These are phyloP conservation scores for Bipolaris gigantea DNA, from an alignment of 2,329 filamentous ascomycete species.

Conservation along the genomic window DNA sequence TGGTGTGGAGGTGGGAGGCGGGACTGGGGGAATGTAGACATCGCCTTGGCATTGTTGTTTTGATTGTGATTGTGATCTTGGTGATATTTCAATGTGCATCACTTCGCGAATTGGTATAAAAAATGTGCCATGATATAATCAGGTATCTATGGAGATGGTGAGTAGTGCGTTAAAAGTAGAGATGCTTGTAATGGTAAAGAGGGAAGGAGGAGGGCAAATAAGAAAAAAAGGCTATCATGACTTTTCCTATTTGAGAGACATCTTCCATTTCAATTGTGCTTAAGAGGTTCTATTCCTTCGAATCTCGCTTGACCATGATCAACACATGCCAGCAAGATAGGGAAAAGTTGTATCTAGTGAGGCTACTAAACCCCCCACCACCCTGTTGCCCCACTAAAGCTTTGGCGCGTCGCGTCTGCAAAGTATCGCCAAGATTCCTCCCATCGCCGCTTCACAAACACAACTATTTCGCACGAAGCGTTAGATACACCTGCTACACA, in stretches of 20 bases:
- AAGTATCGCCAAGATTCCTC: not conserved
- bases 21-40: not conserved
- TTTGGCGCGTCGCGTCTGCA: constrained; percentile 15
- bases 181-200: too few relatives aligned
- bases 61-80: not conserved
- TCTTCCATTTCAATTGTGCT: too few relatives aligned
- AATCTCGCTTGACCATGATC: too few relatives aligned
- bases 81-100: not conserved
- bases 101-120: too few relatives aligned
- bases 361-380: not conserved
- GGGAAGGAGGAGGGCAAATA: too few relatives aligned
- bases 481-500: not conserved
- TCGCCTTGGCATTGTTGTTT: not conserved
- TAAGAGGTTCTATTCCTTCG: too few relatives aligned
- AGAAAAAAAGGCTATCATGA: too few relatives aligned
- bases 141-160: too few relatives aligned
- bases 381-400: constrained; percentile 14
- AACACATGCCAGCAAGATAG: too few relatives aligned
- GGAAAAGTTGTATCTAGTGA: not conserved
- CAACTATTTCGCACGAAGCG: not conserved
- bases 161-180: too few relatives aligned
- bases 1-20: not conserved
- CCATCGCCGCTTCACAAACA: not conserved
- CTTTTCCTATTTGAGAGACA: too few relatives aligned
- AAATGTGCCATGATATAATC: too few relatives aligned